Evolutionary conservation across 371 early-diverging fungal genomes (phyloP).

Genomic region (Mortierella sp.): DNA sequence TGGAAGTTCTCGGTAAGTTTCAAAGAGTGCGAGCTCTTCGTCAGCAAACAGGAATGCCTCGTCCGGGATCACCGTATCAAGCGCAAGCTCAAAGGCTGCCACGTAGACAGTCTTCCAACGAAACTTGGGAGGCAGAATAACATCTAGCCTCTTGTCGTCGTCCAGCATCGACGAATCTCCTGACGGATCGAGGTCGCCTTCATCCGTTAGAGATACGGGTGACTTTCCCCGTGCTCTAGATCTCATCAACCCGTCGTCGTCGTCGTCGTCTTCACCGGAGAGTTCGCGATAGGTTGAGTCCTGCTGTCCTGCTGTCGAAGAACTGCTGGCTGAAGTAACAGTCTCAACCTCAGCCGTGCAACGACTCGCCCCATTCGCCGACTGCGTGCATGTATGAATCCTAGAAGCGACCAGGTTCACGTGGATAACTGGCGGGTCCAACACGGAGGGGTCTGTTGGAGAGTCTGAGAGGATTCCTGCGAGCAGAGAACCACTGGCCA

Average conservation of each 20-base stretch:
- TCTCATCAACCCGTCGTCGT: not conserved
- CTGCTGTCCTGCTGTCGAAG: not conserved
- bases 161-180: conserved; percentile 3
- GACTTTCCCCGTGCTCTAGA: not conserved
- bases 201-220: conserved; percentile 7
- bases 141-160: conserved; percentile 12
- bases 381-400: no score
- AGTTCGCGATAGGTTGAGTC: not conserved
- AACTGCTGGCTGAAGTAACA: not conserved
- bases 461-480: not conserved
- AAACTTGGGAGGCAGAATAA: conserved; percentile 12
- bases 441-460: not conserved
- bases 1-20: conserved; percentile 55
- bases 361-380: not conserved
- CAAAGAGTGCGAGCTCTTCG: conserved; percentile 57
- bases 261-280: conserved; percentile 16
- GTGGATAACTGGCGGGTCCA: conserved; percentile 27
- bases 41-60: conserved; percentile 65
- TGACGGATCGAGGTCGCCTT: conserved; percentile 5
- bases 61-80: conserved; percentile 63
- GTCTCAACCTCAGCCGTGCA: not conserved
- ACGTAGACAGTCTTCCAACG: conserved; percentile 63
- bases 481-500: not conserved
- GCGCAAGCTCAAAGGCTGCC: conserved; percentile 64
- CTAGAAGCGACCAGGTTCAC: conserved; percentile 22